A percentile compares a stretch with the other conserved stretches of the same genome.
Conservation (phyloP, 1,284 basidiomycete genomes). For the Bjerkandera adusta region DNA sequence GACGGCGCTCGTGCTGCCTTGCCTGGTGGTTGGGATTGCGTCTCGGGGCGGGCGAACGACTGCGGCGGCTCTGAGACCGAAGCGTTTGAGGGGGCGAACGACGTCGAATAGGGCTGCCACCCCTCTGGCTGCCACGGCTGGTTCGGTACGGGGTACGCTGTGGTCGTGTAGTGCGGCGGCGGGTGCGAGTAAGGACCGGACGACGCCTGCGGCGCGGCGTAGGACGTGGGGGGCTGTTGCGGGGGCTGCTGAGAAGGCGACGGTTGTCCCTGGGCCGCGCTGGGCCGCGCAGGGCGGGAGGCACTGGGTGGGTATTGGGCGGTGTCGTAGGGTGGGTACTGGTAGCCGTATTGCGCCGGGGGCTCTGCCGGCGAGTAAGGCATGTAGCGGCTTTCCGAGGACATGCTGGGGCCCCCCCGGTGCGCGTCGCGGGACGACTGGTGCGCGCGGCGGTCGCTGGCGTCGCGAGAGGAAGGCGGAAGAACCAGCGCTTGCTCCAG, state of each 20-base stretch:
- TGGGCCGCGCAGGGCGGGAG: conserved; percentile 34
- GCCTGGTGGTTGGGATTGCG: conserved; percentile 15
- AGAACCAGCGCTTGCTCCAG: conserved; percentile 31
- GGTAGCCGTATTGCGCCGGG: conserved; percentile 54
- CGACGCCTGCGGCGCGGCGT: conserved; percentile 3
- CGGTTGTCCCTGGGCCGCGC: conserved; percentile 39
- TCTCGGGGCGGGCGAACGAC: conserved; percentile 18
- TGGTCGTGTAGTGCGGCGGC: conserved; percentile 32
- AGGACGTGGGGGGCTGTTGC: conserved; percentile 21
- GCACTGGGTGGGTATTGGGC: conserved; percentile 36
- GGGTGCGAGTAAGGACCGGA: conserved; percentile 17
- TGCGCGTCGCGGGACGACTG: conserved; percentile 17
- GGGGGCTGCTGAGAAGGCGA: conserved; percentile 30
- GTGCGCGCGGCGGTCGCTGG: conserved; percentile 16
- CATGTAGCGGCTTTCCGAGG: conserved; percentile 56
- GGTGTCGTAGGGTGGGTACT: conserved; percentile 38
- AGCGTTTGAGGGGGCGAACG: conserved; percentile 25
- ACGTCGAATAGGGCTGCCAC: conserved; percentile 29
- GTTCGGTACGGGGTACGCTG: conserved; percentile 24
- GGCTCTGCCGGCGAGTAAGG: conserved; percentile 46
- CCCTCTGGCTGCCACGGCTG: conserved; percentile 31
- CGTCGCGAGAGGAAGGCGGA: conserved; percentile 20
- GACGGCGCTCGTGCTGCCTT: conserved; percentile 13
- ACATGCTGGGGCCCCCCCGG: conserved; percentile 34
- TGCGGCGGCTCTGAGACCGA: conserved; percentile 24